Evolutionary conservation across 1,284 basidiomycete genomes (phyloP).

Genomic region (Apiotrichum porosum): DNA sequence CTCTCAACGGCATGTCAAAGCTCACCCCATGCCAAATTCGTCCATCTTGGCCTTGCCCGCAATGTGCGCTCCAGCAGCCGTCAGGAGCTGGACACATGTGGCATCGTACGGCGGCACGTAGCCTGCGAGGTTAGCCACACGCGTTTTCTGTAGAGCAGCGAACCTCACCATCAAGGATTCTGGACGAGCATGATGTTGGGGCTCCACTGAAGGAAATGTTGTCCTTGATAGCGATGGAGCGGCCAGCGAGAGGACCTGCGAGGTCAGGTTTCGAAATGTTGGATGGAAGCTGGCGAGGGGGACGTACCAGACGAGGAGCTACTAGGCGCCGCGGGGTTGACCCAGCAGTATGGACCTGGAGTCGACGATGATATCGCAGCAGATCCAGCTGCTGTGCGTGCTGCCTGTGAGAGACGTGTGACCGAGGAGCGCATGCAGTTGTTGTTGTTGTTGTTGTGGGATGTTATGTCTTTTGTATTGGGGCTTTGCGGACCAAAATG

Average conservation of each 20-base stretch:
- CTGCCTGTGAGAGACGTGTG: slow-evolving; percentile 1
- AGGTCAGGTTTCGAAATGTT: too few species aligned
- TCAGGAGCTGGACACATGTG: slow-evolving; percentile 68
- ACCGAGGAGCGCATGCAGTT: slow-evolving; percentile 1
- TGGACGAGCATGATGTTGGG: slow-evolving; percentile 74
- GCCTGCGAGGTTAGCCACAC: slow-evolving; percentile 48
- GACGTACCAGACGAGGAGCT: slow-evolving; percentile 16
- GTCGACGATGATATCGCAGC: not conserved
- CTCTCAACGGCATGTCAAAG: slow-evolving; percentile 18
- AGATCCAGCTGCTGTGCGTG: not conserved
- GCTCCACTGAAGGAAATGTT: slow-evolving; percentile 69
- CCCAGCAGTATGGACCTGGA: slow-evolving; percentile 35
- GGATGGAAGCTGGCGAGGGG: not conserved
- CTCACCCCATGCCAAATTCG: slow-evolving; percentile 96
- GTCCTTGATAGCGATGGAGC: slow-evolving; percentile 69
- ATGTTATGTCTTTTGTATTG: too few species aligned
- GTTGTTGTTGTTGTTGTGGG: not conserved
- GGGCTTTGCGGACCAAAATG: not conserved
- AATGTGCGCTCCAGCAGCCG: slow-evolving; percentile 64
- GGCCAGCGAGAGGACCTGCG: slow-evolving; percentile 30
- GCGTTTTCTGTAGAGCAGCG: slow-evolving; percentile 4
- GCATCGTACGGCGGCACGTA: slow-evolving; percentile 82
- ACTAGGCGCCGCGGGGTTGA: slow-evolving; percentile 13
- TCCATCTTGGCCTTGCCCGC: slow-evolving; percentile 92
- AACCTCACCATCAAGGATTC: slow-evolving; percentile 60